These are phyloP conservation scores for Metschnikowia lachancei DNA, from an alignment of 805 yeast species.

Conservation along the genomic window DNA sequence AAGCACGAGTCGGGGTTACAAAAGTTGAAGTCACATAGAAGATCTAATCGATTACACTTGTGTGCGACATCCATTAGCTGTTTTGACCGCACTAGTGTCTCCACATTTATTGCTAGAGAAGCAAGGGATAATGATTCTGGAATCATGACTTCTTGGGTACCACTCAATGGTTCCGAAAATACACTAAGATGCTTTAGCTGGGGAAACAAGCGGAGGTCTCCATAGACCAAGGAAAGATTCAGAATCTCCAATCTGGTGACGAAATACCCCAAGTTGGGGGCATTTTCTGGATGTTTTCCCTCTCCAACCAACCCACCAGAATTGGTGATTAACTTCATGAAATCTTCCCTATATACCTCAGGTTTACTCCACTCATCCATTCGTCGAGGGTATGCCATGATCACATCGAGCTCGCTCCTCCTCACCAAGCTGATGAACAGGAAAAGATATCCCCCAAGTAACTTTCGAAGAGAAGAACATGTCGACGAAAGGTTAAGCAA, in stretches of 20 bases:
- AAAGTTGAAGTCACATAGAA: constrained; percentile 20
- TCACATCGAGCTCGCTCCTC: constrained; percentile 27
- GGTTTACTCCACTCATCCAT: constrained; percentile 23
- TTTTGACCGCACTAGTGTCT: constrained; percentile 15
- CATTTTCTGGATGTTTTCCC: constrained; percentile 15
- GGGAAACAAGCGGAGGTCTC: constrained; percentile 21
- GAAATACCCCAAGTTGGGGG: constrained; percentile 2
- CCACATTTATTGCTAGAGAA: constrained; percentile 21
- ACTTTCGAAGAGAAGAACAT: constrained; percentile 23
- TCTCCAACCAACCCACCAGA: not conserved
- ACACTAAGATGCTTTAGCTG: constrained; percentile 21
- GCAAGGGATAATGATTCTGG: constrained; percentile 3
- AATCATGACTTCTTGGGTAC: not conserved
- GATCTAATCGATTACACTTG: constrained; percentile 16
- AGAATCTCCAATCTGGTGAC: constrained; percentile 27
- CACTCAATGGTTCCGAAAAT: constrained; percentile 17
- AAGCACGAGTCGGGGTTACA: constrained; percentile 2
- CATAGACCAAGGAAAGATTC: constrained; percentile 17
- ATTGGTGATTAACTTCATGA: constrained; percentile 6
- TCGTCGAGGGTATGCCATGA: constrained; percentile 23
- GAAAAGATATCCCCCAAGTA: constrained; percentile 24
- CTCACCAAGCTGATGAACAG: constrained; percentile 26
- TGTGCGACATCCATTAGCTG: not conserved
- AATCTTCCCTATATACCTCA: constrained; percentile 18
- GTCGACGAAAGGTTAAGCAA: constrained; percentile 25